These are phyloP conservation scores for Stipa capillata DNA, from an alignment of 176 grass and related monocot genomes.

Conservation along the genomic window DNA sequence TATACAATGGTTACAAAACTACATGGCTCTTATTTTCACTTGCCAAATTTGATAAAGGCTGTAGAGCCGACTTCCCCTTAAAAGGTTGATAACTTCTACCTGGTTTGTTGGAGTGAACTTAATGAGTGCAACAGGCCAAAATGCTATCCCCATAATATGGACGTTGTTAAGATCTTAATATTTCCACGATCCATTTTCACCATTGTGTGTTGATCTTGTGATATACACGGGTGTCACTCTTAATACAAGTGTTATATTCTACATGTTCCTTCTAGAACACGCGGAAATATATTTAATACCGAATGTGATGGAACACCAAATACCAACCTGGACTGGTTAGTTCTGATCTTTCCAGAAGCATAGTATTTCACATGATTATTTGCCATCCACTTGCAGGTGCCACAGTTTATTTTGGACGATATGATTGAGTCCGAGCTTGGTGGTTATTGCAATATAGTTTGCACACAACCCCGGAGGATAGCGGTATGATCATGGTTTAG, in stretches of 20 bases:
- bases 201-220: neutral
- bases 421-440: conserved; percentile 88
- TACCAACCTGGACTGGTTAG: neutral
- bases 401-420: conserved; percentile 96
- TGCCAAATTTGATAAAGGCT: neutral
- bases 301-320: neutral
- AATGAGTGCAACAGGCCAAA: neutral
- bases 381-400: conserved; percentile 54
- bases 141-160: neutral
- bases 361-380: conserved; percentile 1
- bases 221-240: neutral
- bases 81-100: conserved; percentile 1
- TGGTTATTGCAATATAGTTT: conserved; percentile 83
- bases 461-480: conserved; percentile 88
- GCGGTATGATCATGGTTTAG: conserved; percentile 43
- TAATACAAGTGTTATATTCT: neutral
- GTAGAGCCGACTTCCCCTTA: neutral
- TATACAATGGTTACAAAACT: neutral
- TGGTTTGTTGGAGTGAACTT: neutral
- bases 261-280: neutral
- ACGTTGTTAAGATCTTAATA: neutral
- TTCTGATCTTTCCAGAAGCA: neutral
- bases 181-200: neutral
- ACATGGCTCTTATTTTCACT: neutral
- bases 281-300: neutral